These are phyloP conservation scores for Barbatosphaeria neglecta DNA, from an alignment of 495 filamentous ascomycete species.

Conservation along the genomic window DNA sequence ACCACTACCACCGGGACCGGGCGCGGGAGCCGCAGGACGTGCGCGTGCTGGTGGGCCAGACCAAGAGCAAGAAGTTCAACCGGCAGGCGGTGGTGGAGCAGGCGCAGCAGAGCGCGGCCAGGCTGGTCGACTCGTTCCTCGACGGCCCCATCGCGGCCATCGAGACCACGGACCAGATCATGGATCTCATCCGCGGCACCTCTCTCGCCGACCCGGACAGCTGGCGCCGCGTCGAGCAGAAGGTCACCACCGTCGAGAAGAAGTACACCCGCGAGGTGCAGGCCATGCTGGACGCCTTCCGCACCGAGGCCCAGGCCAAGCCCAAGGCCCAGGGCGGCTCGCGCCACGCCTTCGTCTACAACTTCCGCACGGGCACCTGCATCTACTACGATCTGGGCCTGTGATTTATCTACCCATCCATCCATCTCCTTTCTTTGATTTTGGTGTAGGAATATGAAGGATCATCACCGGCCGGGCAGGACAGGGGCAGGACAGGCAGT, in stretches of 20 bases:
- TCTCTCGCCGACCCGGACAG: conserved; percentile 70
- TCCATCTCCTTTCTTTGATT: no score
- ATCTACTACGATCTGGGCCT: conserved; percentile 62
- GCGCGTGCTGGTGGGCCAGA: conserved; percentile 66
- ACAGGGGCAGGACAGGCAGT: no score
- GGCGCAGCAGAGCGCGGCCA: conserved; percentile 51
- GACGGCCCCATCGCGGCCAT: conserved; percentile 76
- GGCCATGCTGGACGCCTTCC: conserved; percentile 53
- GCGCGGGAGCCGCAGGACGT: no score
- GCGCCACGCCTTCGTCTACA: conserved; percentile 67
- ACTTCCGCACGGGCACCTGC: conserved; percentile 64
- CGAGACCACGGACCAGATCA: conserved; percentile 75
- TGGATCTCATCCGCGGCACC: conserved; percentile 67
- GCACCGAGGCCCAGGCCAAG: conserved; percentile 49
- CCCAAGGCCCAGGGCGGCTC: conserved; percentile 36
- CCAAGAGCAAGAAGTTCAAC: conserved; percentile 83
- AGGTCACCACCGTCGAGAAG: conserved; percentile 62
- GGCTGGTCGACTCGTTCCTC: conserved; percentile 52
- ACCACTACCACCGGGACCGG: conserved; percentile 35
- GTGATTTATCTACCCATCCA: no score
- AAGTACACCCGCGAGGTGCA: conserved; percentile 82
- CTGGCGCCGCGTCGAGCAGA: conserved; percentile 76
- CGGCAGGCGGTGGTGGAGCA: conserved; percentile 75
- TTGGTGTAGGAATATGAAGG: no score
- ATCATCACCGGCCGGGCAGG: no score